These are phyloP conservation scores for Crataegus laevigata DNA, from an alignment of 306 rosid genomes.

Conservation along the genomic window DNA sequence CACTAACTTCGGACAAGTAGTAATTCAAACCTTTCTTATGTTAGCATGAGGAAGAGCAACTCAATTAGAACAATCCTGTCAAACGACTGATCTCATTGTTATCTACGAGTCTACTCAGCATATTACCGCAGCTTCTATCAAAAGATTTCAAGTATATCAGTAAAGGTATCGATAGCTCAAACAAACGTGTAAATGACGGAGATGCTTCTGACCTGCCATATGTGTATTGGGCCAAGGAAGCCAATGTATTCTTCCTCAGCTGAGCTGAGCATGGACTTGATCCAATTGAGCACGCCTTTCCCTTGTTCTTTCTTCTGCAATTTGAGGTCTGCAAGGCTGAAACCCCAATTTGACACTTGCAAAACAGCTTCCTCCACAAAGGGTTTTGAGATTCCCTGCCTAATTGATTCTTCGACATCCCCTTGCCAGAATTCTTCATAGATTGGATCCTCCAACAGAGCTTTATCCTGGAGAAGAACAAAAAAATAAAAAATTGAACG, in stretches of 20 bases:
- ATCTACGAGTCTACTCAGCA: background rate
- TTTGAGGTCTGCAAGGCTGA: constrained; percentile 81
- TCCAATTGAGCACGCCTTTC: constrained; percentile 50
- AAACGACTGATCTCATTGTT: background rate
- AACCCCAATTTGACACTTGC: constrained; percentile 94
- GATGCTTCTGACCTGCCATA: constrained; percentile 80
- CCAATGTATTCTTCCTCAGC: constrained; percentile 61
- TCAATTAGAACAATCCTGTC: background rate
- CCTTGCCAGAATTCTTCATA: constrained; percentile 97
- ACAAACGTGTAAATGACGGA: background rate
- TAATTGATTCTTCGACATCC: constrained; percentile 89
- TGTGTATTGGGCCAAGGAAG: constrained; percentile 90
- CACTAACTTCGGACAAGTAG: background rate
- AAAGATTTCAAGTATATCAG: background rate
- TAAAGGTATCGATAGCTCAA: background rate
- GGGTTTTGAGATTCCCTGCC: constrained; percentile 69
- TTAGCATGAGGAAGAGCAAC: background rate
- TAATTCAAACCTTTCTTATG: background rate
- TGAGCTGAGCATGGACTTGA: constrained; percentile 53
- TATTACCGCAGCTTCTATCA: background rate
- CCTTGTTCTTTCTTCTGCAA: constrained; percentile 59
- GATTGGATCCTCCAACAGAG: constrained; percentile 84
- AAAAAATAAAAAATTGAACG: constrained; percentile 4
- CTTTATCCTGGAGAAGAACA: constrained; percentile 59
- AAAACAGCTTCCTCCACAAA: constrained; percentile 84